A percentile compares a stretch with the other conserved stretches of the same genome.
These are phyloP conservation scores for Prunus padus DNA, from an alignment of 306 rosid species.

Conservation along the genomic window DNA sequence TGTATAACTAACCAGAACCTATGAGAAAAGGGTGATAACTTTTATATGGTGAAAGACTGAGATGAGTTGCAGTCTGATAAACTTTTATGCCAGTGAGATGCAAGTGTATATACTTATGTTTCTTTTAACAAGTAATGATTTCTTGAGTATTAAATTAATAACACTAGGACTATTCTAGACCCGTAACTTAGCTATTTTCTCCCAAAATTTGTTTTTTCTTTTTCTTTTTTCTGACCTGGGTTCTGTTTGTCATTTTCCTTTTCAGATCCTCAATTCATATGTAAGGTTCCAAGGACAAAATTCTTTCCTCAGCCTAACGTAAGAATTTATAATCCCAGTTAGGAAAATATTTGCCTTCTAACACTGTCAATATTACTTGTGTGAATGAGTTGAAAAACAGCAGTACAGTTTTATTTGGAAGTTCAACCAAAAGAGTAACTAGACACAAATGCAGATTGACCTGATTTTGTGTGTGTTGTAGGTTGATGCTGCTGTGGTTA, in stretches of 20 bases:
- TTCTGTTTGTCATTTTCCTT: conserved; percentile 31
- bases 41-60: background rate
- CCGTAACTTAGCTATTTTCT: too few species aligned
- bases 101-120: background rate
- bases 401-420: background rate
- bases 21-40: too few species aligned
- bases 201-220: background rate
- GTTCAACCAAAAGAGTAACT: background rate
- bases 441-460: background rate
- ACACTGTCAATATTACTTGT: conserved; percentile 7
- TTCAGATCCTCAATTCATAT: conserved; percentile 73
- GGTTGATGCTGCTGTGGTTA: conserved; percentile 94
- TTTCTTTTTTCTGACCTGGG: conserved; percentile 5
- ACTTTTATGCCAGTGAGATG: background rate
- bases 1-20: too few species aligned
- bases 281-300: conserved; percentile 65
- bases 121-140: too few species aligned
- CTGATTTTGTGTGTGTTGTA: conserved; percentile 32
- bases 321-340: conserved; percentile 33
- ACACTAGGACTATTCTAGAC: background rate
- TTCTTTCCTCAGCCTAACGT: conserved; percentile 96
- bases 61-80: background rate
- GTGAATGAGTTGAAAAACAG: background rate
- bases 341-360: conserved; percentile 1
- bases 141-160: too few species aligned